Evolutionary conservation across 164 flowering plant species (phyloP).

Genomic region (Tinospora cordifolia): DNA sequence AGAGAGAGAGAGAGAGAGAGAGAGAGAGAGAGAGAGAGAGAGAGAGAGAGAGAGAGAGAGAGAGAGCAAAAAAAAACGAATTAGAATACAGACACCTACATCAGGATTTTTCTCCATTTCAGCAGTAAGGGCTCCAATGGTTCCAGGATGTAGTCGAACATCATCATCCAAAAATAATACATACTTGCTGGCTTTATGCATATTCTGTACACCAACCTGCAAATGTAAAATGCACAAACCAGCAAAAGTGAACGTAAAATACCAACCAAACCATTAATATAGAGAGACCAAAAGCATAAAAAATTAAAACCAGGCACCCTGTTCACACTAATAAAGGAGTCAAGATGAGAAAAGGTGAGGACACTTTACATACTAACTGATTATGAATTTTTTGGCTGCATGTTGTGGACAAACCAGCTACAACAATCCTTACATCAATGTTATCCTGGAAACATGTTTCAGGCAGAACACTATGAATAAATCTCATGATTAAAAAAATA

Average conservation of each 20-base stretch:
- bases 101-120: slow-evolving; percentile 94
- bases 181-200: slow-evolving; percentile 91
- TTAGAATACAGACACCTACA: slow-evolving; percentile 28
- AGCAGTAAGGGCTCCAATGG: slow-evolving; percentile 85
- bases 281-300: neutral
- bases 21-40: no score
- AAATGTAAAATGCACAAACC: slow-evolving; percentile 3
- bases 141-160: slow-evolving; percentile 95
- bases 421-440: slow-evolving; percentile 63
- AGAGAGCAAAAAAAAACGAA: neutral
- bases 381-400: slow-evolving; percentile 98
- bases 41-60: slow-evolving; percentile 1
- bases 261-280: neutral
- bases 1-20: no score
- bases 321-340: neutral
- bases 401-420: slow-evolving; percentile 91
- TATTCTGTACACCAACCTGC: slow-evolving; percentile 81
- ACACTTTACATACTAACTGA: slow-evolving; percentile 68
- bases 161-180: slow-evolving; percentile 93
- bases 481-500: slow-evolving; percentile 8
- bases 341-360: neutral
- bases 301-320: neutral
- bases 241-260: neutral
- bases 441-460: no score
- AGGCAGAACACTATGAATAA: no score